Base-by-base conservation (phyloP, 306 rosid genomes). In the Corylus americana region DNA sequence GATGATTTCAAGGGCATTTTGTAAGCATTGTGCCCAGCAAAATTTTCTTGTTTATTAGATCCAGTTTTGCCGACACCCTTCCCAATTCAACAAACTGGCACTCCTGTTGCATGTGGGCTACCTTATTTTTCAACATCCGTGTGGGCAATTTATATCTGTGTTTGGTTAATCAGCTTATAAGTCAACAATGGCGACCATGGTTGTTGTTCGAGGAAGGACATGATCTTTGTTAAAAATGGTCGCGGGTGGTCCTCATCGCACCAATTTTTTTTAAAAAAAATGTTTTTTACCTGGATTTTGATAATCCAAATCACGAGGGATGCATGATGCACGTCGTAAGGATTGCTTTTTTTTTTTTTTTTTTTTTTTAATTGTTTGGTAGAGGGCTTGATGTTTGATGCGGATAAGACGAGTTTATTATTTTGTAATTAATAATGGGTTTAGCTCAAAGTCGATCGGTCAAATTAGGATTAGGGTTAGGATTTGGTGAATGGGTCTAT, bases 11-110 rank as follows among this genome's bases (percentile, higher is more conserved):
- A 70, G 74, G 79, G 69, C 27, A 20, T 12, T 73, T 22, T 79
- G 88, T 71, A 55, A 70, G 67, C 84, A 45, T 71, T 78, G 58
- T 31, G 54, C 80, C 84, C 77, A 11, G 64, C 84, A 86, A 4
- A 31, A 31, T 31, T 42, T 35, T 76, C 71, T 70, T 75, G 53
- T 42, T 73, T 69, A 31, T 58, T 58, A 42, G 42, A 45, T 8
- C 39, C 37, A 47, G 69, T 10, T 54, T 18, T 67, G 63, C 84
- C 87, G 73, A 27, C 80, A 27, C 22, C 54, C 50, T 74, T 70
- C 5, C 72, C 59, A 68, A 66, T 71, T 78, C 80, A 85, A 71
- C 78, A 58, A 77, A 69, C 49, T 76, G 48, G 71, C 68, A 73
- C 45, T 48, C 22, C 58, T 59, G 70, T 11, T 55, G 61, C 47